Evolutionary conservation across 768 basidiomycete genomes (phyloP).

Genomic region (Tulasnella sp.): DNA sequence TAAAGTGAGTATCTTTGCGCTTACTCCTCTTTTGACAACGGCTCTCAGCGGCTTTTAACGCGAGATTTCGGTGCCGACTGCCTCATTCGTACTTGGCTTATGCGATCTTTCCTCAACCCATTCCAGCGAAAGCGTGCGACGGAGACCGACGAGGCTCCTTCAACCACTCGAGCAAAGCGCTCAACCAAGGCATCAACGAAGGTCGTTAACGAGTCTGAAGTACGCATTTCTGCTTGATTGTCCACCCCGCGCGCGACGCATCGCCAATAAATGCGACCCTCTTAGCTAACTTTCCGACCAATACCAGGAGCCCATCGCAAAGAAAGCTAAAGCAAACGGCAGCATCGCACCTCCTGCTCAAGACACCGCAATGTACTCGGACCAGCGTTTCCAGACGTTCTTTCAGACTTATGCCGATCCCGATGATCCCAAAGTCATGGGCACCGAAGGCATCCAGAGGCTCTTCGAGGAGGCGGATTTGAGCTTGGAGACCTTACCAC

Average conservation of each 20-base stretch:
- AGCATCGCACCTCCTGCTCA: not conserved
- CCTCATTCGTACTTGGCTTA: not conserved
- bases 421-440: constrained; percentile 37
- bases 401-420: constrained; percentile 55
- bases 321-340: not conserved
- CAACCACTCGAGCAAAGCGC: not conserved
- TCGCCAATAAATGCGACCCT: not conserved
- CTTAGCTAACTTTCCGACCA: not conserved
- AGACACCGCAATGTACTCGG: constrained; percentile 36
- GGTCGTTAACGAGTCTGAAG: not conserved
- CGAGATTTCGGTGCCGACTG: constrained; percentile 3
- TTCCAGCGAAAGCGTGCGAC: not conserved
- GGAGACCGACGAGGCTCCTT: not conserved
- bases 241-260: not conserved
- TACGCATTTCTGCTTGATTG: not conserved
- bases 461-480: constrained; percentile 65
- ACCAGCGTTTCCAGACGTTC: constrained; percentile 44
- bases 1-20: not conserved
- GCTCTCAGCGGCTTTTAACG: not conserved
- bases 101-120: constrained; percentile 2
- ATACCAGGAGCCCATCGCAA: not conserved
- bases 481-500: constrained; percentile 62
- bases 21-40: not conserved
- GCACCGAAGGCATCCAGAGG: constrained; percentile 54
- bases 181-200: not conserved